Conservation (phyloP, 2,329 filamentous ascomycete species). For the Colletotrichum sp. region DNA sequence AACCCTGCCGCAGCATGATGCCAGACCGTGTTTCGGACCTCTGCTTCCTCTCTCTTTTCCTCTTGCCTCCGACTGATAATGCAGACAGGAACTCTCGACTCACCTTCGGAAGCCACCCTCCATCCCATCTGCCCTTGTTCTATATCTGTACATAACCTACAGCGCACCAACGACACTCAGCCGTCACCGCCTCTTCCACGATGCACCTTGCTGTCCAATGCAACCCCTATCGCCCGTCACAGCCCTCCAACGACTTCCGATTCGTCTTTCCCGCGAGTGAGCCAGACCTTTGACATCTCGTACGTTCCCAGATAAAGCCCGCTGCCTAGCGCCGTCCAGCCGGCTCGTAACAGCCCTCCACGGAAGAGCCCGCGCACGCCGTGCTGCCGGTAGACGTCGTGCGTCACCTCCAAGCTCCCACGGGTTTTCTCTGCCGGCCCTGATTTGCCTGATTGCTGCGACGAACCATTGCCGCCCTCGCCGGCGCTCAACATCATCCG, state of each 20-base stretch:
- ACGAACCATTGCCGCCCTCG: conserved; percentile 25
- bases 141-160: neutral
- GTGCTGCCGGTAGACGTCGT: conserved; percentile 67
- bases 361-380: conserved; percentile 79
- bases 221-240: conserved; percentile 16
- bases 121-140: neutral
- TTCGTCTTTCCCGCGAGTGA: conserved; percentile 49
- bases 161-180: neutral
- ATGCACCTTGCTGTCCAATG: neutral
- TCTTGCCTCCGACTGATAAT: neutral
- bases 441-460: neutral
- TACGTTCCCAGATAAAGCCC: conserved; percentile 88
- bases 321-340: conserved; percentile 84
- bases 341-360: conserved; percentile 73
- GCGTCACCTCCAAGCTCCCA: conserved; percentile 64
- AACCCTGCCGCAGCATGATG: neutral
- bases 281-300: conserved; percentile 76
- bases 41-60: neutral
- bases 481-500: conserved; percentile 79
- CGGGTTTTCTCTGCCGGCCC: neutral
- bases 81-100: neutral
- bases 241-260: conserved; percentile 39
- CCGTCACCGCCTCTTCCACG: neutral
- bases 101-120: neutral
- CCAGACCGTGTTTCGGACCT: conserved; percentile 1